Evolutionary conservation across 108 stramenopile species (phyloP).

Genomic region (Mediolabrus comicus): DNA sequence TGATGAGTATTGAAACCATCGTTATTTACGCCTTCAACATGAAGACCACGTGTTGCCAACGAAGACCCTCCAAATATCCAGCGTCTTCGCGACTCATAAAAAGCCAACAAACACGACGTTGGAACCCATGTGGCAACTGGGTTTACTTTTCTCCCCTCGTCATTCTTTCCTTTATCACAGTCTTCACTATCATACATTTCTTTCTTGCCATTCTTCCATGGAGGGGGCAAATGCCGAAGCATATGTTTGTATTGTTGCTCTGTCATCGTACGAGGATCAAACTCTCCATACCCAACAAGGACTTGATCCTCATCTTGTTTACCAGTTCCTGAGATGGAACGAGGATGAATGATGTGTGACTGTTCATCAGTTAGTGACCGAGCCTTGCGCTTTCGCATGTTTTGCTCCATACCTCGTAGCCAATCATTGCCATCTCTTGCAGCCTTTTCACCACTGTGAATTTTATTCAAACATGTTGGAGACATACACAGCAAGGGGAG

Average conservation of each 20-base stretch:
- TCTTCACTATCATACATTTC: no score
- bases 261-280: conserved; percentile 51
- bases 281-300: conserved; percentile 64
- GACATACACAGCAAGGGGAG: conserved; percentile 66
- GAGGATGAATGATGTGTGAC: background rate
- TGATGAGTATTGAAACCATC: conserved; percentile 73
- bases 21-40: conserved; percentile 75
- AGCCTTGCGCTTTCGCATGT: conserved; percentile 39
- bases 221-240: conserved; percentile 67
- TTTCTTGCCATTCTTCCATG: conserved; percentile 43
- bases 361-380: conserved; percentile 18
- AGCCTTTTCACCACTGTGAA: conserved; percentile 61
- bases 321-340: background rate
- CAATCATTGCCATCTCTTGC: conserved; percentile 60
- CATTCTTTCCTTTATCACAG: background rate
- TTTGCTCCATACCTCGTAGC: conserved; percentile 60
- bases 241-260: conserved; percentile 55
- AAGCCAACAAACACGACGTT: conserved; percentile 65
- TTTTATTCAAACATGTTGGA: conserved; percentile 64
- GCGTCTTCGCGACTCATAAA: conserved; percentile 76
- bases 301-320: conserved; percentile 4
- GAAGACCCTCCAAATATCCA: conserved; percentile 85
- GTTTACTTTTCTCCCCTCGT: background rate
- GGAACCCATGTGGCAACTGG: conserved; percentile 41
- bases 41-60: conserved; percentile 61